Conservation (phyloP, 768 basidiomycete genomes). For the Suillus americanus region DNA sequence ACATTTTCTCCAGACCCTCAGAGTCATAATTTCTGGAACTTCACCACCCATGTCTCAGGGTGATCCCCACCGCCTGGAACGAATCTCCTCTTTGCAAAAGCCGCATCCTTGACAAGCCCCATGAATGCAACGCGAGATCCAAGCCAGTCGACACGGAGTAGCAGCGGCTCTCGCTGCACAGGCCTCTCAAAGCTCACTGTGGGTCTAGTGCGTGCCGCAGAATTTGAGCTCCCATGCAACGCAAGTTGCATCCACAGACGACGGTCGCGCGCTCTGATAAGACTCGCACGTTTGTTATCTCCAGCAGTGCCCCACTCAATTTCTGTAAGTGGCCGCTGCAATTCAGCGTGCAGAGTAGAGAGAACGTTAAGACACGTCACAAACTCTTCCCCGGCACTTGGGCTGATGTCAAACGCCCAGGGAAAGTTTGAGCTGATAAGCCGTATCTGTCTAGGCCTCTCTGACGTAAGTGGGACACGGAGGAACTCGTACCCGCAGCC, state of each 20-base stretch:
- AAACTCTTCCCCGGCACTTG: too few species aligned
- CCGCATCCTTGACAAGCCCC: constrained; percentile 4
- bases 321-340: constrained; percentile 6
- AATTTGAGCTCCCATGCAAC: not conserved
- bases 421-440: constrained; percentile 10
- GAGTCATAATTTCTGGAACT: not conserved
- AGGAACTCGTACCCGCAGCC: not conserved
- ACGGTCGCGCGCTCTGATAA: constrained; percentile 2
- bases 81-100: constrained; percentile 4
- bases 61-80: not conserved
- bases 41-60: constrained; percentile 9
- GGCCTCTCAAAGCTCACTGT: not conserved
- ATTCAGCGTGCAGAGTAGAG: not conserved
- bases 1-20: not conserved
- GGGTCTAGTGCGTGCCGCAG: not conserved
- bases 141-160: constrained; percentile 14
- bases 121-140: constrained; percentile 4
- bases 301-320: constrained; percentile 7
- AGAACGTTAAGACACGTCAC: constrained; percentile 9
- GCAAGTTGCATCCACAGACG: not conserved
- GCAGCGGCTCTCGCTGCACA: not conserved
- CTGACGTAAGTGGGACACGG: not conserved
- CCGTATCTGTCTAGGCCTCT: constrained; percentile 1
- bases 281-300: not conserved
- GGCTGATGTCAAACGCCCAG: constrained; percentile 7